phyloP scores from a whole-genome alignment of 1,284 basidiomycete genomes.

The Lentinula novae-zelandiae region DNA sequence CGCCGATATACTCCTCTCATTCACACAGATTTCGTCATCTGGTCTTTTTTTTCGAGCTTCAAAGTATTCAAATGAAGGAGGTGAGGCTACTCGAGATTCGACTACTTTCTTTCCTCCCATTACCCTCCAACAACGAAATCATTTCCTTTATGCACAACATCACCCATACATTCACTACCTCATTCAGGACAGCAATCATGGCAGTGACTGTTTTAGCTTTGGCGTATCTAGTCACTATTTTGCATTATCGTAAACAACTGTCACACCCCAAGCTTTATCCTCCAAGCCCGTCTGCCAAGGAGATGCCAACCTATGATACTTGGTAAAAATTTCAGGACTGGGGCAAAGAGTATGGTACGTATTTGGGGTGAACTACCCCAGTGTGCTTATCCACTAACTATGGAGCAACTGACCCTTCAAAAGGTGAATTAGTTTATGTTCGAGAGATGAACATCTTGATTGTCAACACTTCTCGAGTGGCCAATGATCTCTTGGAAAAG shows the following conservation, averaged over 20 bases:
- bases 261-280: background rate
- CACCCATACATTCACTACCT: background rate
- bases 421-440: conserved; percentile 4
- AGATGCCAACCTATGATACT: background rate
- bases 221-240: background rate
- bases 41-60: too few species aligned
- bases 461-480: conserved; percentile 34
- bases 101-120: too few species aligned
- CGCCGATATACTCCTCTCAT: too few species aligned
- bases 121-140: too few species aligned
- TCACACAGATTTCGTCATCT: too few species aligned
- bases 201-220: background rate
- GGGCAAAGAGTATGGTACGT: background rate
- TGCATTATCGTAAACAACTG: background rate
- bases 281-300: background rate
- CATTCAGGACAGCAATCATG: background rate
- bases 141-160: background rate
- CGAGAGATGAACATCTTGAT: conserved; percentile 24
- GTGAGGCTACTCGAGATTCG: too few species aligned
- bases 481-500: conserved; percentile 45
- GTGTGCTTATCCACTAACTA: background rate
- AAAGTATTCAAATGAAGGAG: too few species aligned
- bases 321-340: background rate
- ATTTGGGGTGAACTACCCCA: background rate
- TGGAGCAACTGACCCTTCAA: background rate